These are phyloP conservation scores for Saksenaea vasiformis DNA, from an alignment of 371 early-diverging fungal species.

Conservation along the genomic window DNA sequence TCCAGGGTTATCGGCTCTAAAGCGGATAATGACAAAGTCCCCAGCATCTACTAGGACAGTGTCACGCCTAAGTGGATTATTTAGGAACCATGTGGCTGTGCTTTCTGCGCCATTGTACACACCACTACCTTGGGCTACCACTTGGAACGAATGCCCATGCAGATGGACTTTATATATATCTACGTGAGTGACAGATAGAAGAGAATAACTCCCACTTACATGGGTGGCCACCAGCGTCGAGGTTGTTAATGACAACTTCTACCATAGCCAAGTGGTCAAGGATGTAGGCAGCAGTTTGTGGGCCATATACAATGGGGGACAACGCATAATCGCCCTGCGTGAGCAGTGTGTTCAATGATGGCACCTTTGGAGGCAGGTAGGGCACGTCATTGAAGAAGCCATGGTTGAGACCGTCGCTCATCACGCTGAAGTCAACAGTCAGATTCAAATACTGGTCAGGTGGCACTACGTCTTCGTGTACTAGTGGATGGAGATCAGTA, in stretches of 20 bases:
- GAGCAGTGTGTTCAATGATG: conserved; percentile 69
- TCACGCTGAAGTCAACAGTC: conserved; percentile 65
- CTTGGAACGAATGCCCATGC: conserved; percentile 65
- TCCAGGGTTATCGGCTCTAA: conserved; percentile 63
- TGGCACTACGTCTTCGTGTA: conserved; percentile 31
- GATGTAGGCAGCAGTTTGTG: conserved; percentile 53
- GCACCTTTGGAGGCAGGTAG: conserved; percentile 70
- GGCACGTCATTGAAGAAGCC: conserved; percentile 81
- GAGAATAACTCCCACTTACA: conserved; percentile 28
- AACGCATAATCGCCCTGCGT: conserved; percentile 58
- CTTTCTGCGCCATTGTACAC: conserved; percentile 38
- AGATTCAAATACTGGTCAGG: conserved; percentile 57
- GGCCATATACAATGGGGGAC: conserved; percentile 64
- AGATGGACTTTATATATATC: conserved; percentile 42
- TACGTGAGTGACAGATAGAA: not conserved
- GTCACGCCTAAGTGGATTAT: conserved; percentile 66
- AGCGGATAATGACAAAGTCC: conserved; percentile 54
- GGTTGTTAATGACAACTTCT: conserved; percentile 66
- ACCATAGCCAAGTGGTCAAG: conserved; percentile 53
- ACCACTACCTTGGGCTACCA: conserved; percentile 56
- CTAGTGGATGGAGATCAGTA: conserved; percentile 45
- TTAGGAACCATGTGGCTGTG: conserved; percentile 36
- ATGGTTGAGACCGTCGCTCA: conserved; percentile 76
- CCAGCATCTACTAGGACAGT: conserved; percentile 51
- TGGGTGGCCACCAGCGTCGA: conserved; percentile 43